A percentile compares a stretch with the other conserved stretches of the same genome.
Evolutionary conservation across 345 rosid species (phyloP).

Genomic region (Microcos paniculata): DNA sequence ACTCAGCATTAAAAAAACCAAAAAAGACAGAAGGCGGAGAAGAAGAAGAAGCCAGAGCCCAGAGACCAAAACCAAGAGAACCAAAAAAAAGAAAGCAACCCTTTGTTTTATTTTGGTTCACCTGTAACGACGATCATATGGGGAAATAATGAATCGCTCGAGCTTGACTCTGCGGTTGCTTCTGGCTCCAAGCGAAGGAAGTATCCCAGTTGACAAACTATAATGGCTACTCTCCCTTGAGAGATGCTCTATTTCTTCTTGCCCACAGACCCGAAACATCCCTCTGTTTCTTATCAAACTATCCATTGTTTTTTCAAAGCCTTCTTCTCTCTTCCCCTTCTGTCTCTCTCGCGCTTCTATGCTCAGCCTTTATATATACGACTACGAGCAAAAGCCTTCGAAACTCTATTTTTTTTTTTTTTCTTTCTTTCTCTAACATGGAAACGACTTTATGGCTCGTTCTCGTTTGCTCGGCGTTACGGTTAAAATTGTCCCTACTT

Average conservation of each 20-base stretch:
- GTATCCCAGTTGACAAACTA: conserved; percentile 77
- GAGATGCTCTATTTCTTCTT: conserved; percentile 70
- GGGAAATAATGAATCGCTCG: conserved; percentile 55
- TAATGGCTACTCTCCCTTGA: conserved; percentile 86
- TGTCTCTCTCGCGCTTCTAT: neutral
- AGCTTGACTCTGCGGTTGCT: conserved; percentile 80
- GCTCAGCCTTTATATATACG: neutral
- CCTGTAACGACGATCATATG: conserved; percentile 91
- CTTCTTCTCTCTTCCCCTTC: neutral
- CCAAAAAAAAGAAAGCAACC: neutral
- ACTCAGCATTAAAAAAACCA: neutral
- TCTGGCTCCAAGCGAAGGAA: conserved; percentile 92
- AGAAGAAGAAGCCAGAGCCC: neutral
- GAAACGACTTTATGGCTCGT: neutral
- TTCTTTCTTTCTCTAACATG: neutral
- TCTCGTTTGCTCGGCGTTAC: neutral
- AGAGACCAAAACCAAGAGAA: neutral
- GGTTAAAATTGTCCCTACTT: neutral
- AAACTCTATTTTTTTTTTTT: no score
- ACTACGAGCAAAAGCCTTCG: neutral
- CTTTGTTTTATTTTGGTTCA: neutral
- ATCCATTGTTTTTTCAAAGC: neutral
- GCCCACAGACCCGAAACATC: conserved; percentile 44
- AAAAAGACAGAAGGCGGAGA: neutral
- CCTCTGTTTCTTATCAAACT: conserved; percentile 25